Conservation (phyloP, 768 basidiomycete species). For the Cytidiella melzeri region DNA sequence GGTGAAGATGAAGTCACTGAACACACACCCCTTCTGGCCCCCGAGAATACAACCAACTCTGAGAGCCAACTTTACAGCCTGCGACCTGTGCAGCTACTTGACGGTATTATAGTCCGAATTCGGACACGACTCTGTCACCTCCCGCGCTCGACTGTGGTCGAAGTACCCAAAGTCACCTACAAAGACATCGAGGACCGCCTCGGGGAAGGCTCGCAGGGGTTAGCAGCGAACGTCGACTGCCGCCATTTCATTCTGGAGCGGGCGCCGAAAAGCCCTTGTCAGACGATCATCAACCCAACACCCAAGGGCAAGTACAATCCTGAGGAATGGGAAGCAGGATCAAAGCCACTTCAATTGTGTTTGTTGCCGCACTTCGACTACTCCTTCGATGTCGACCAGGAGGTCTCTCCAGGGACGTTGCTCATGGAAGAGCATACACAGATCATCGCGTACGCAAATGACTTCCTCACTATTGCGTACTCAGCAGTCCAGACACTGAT, state of each 20-base stretch:
- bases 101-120: background rate
- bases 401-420: background rate
- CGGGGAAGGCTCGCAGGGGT: background rate
- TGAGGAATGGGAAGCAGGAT: background rate
- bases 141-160: background rate
- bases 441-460: background rate
- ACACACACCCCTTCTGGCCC: background rate
- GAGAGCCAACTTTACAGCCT: background rate
- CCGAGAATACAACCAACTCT: background rate
- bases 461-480: background rate
- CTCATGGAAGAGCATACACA: conserved; percentile 1
- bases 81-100: background rate
- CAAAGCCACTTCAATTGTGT: background rate
- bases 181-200: background rate
- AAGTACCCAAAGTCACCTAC: background rate
- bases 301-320: background rate
- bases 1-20: background rate
- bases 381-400: background rate
- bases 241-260: background rate
- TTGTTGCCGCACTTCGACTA: conserved; percentile 8
- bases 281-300: background rate
- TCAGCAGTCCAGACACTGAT: background rate
- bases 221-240: background rate
- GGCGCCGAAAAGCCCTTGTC: background rate
- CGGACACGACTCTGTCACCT: background rate